Conservation (phyloP, 495 filamentous ascomycete genomes). For the Chaetomidium leptoderma region DNA sequence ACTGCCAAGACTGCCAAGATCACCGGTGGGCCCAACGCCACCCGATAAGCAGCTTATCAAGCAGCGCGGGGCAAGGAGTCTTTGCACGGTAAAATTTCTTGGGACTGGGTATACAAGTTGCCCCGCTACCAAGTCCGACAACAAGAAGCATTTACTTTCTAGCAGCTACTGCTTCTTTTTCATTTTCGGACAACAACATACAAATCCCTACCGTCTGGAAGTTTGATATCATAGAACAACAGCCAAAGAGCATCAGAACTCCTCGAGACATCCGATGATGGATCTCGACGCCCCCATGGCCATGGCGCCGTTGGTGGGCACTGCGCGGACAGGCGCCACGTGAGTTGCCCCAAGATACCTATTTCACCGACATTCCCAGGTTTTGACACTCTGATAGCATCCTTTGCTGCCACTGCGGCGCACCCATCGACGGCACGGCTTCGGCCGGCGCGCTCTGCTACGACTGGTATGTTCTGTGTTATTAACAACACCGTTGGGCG, state of each 20-base stretch:
- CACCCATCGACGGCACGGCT: constrained; percentile 85
- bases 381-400: constrained; percentile 52
- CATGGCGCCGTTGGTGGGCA: constrained; percentile 48
- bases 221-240: not conserved
- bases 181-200: not conserved
- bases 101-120: constrained; percentile 10
- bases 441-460: constrained; percentile 84
- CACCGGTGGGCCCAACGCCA: constrained; percentile 5
- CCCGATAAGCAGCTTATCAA: constrained; percentile 23
- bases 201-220: not conserved
- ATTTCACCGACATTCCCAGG: not conserved
- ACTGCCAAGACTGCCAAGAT: not conserved
- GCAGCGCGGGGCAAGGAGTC: constrained; percentile 17
- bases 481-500: not conserved
- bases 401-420: constrained; percentile 92
- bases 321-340: constrained; percentile 54
- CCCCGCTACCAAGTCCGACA: constrained; percentile 9
- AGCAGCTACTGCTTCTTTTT: not conserved
- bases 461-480: constrained; percentile 68
- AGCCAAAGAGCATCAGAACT: not conserved
- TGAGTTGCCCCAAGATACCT: constrained; percentile 32
- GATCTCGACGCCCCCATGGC: constrained; percentile 62
- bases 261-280: constrained; percentile 41
- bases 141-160: not conserved
- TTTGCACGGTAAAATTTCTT: constrained; percentile 14